phyloP scores from a whole-genome alignment of 2,329 filamentous ascomycete genomes.

The Aureobasidium leucospermi region DNA sequence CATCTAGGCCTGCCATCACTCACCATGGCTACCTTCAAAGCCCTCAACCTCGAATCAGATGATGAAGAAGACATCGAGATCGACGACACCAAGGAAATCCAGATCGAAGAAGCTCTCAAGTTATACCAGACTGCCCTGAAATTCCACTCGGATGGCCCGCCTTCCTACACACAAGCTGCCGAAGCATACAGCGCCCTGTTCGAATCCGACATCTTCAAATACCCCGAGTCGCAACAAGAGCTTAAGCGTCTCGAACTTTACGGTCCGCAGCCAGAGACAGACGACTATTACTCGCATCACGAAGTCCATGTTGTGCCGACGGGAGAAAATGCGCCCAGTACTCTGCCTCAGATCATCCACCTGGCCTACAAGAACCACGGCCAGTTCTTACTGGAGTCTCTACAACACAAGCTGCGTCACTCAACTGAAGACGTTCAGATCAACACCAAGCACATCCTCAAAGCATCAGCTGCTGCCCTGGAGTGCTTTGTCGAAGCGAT shows the following conservation, averaged over 20 bases:
- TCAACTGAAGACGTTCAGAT: conserved; percentile 19
- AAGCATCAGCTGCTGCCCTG: conserved; percentile 38
- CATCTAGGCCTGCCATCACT: conserved; percentile 7
- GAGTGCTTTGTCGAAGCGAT: conserved; percentile 53
- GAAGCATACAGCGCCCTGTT: conserved; percentile 81
- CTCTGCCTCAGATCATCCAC: conserved; percentile 81
- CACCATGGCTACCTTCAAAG: conserved; percentile 60
- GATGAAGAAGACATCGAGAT: conserved; percentile 84
- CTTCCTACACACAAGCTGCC: conserved; percentile 66
- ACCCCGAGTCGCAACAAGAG: conserved; percentile 78
- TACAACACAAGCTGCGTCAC: conserved; percentile 40
- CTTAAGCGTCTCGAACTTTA: conserved; percentile 62
- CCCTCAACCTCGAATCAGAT: conserved; percentile 90
- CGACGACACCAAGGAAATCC: conserved; percentile 91
- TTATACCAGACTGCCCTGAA: conserved; percentile 87
- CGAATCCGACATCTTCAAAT: conserved; percentile 87
- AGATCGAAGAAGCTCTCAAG: conserved; percentile 95
- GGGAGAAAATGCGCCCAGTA: conserved; percentile 67
- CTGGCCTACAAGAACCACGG: conserved; percentile 93
- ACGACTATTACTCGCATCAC: conserved; percentile 24
- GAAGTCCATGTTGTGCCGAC: conserved; percentile 25
- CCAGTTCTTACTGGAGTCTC: conserved; percentile 76
- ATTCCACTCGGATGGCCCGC: conserved; percentile 78
- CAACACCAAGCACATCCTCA: conserved; percentile 21
- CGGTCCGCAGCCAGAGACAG: conserved; percentile 36